Conservation (phyloP, 192 early-diverging fungal genomes). For the Globomyces pollinis-pini region DNA sequence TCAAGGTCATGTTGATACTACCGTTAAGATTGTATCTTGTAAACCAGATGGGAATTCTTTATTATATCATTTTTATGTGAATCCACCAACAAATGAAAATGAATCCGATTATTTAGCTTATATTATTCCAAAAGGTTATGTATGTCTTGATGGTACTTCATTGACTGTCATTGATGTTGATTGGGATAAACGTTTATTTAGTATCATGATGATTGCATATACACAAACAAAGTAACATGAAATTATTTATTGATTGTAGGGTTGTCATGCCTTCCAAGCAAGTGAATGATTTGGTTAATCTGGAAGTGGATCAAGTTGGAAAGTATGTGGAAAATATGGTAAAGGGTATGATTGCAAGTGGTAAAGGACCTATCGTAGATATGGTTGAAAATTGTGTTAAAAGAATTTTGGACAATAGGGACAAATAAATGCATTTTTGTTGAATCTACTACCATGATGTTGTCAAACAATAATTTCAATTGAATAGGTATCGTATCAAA, state of each 20-base stretch:
- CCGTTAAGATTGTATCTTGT: slow-evolving; percentile 63
- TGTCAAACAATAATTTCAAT: too few species aligned
- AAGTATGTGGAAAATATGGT: slow-evolving; percentile 90
- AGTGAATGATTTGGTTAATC: slow-evolving; percentile 72
- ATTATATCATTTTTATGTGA: slow-evolving; percentile 62
- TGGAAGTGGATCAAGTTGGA: slow-evolving; percentile 97
- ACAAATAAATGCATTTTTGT: too few species aligned
- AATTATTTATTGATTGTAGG: neutral
- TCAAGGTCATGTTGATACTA: slow-evolving; percentile 90
- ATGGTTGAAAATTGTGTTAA: slow-evolving; percentile 7
- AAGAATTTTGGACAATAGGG: neutral
- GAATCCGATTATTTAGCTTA: slow-evolving; percentile 59
- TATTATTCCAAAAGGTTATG: slow-evolving; percentile 93
- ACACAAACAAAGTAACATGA: slow-evolving; percentile 71
- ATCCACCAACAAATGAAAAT: too few species aligned
- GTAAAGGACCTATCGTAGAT: neutral
- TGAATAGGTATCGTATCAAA: too few species aligned
- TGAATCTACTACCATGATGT: too few species aligned
- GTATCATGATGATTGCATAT: slow-evolving; percentile 93
- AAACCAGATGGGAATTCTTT: slow-evolving; percentile 84
- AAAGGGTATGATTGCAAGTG: slow-evolving; percentile 33
- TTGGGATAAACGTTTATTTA: slow-evolving; percentile 63
- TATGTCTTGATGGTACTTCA: slow-evolving; percentile 88
- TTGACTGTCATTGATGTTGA: slow-evolving; percentile 90
- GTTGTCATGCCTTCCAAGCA: slow-evolving; percentile 72